These are phyloP conservation scores for Thuidium tamariscinum DNA, from an alignment of 225 moss, liverwort and hornwort species.

Conservation along the genomic window DNA sequence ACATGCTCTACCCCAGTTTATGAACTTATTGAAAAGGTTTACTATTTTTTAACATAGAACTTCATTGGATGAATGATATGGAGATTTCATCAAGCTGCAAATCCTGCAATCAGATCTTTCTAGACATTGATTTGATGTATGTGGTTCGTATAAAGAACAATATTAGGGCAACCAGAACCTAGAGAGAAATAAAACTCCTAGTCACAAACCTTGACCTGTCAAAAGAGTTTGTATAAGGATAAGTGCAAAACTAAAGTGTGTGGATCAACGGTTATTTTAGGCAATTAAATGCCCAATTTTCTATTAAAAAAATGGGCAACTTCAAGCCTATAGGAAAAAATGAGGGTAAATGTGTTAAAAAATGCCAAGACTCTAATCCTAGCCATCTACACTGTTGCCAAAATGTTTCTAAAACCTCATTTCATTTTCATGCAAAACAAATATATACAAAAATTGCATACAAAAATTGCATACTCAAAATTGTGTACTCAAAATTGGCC, in stretches of 20 bases:
- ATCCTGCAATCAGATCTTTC: neutral
- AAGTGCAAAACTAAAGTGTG: neutral
- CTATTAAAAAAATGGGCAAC: too few relatives aligned
- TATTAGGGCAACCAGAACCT: neutral
- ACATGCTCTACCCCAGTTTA: neutral
- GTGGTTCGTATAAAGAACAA: neutral
- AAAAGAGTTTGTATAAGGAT: neutral
- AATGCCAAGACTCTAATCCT: too few relatives aligned
- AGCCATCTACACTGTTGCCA: too few relatives aligned
- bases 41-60: too few relatives aligned
- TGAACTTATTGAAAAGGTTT: neutral
- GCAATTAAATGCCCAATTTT: too few relatives aligned
- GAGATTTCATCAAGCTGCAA: neutral
- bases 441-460: too few relatives aligned
- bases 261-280: neutral
- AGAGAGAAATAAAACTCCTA: neutral
- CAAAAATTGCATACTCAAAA: too few relatives aligned
- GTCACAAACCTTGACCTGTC: neutral
- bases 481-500: too few relatives aligned
- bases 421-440: too few relatives aligned
- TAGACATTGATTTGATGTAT: neutral
- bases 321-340: too few relatives aligned
- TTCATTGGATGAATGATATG: neutral
- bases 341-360: too few relatives aligned
- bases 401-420: too few relatives aligned